These are phyloP conservation scores for Irpex sp. DNA, from an alignment of 1,284 basidiomycete species.

Conservation along the genomic window DNA sequence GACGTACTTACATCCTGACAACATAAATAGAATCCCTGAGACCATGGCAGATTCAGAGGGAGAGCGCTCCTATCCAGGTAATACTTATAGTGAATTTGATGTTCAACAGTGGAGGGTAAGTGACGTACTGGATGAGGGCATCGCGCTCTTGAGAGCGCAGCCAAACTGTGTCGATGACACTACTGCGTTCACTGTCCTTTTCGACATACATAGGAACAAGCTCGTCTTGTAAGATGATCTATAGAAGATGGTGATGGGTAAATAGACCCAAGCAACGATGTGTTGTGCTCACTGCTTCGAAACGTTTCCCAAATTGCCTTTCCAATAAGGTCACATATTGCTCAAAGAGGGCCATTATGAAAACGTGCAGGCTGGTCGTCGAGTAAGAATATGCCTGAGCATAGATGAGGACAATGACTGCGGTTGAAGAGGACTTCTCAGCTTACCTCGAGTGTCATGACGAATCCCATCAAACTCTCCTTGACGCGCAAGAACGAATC, in stretches of 20 bases:
- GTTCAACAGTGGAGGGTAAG: neutral
- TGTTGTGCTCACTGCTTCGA: slow-evolving; percentile 63
- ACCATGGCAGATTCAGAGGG: slow-evolving; percentile 89
- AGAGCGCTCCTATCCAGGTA: slow-evolving; percentile 49
- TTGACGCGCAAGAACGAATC: slow-evolving; percentile 86
- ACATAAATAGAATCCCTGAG: slow-evolving; percentile 91
- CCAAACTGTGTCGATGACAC: slow-evolving; percentile 86
- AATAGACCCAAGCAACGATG: neutral
- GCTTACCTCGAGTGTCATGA: slow-evolving; percentile 87
- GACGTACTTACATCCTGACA: slow-evolving; percentile 76
- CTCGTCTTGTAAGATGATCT: slow-evolving; percentile 91
- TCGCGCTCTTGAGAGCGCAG: slow-evolving; percentile 67
- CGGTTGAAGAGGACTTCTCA: neutral
- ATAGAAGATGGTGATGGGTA: slow-evolving; percentile 3
- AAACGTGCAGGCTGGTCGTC: slow-evolving; percentile 77
- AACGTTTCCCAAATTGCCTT: slow-evolving; percentile 77
- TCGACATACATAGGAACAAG: slow-evolving; percentile 89
- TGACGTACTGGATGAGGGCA: slow-evolving; percentile 56
- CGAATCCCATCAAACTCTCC: slow-evolving; percentile 81
- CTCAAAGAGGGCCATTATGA: slow-evolving; percentile 88
- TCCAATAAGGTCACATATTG: slow-evolving; percentile 86
- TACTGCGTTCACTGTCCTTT: slow-evolving; percentile 67
- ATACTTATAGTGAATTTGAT: neutral
- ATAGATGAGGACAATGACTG: slow-evolving; percentile 4
- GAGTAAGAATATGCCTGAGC: slow-evolving; percentile 82